Evolutionary conservation across 2,329 filamentous ascomycete species (phyloP), one percentile per base, ranked within the genome.

Genomic region (Didymella pomorum): DNA sequence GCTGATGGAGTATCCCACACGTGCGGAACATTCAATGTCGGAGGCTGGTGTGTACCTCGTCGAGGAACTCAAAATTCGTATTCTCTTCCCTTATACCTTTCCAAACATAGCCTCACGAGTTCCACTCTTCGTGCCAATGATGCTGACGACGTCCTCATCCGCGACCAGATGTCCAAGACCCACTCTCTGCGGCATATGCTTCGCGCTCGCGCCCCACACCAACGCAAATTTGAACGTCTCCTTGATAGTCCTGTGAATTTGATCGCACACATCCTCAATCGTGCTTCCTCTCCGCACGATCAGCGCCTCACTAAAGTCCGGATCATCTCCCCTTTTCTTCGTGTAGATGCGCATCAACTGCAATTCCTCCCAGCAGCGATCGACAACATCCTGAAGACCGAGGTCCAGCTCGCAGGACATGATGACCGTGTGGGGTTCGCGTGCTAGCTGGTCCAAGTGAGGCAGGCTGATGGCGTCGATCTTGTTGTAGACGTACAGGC

Each of bases 401-500:
- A 99, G 85, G 74, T 98, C 93, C 10, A 97, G 85, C 81, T 99
- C 96, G 78, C 96, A 99, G 73, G 88, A 92, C 95, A 99, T 99
- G 74, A 99, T 94, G 25, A 90, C 92, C 0, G 96, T 98, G 77
- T 98, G 84, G 3, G 93, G 92, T 79, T 99, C 96, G 60, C 93
- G 89, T 5, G 96, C 95, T 21, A 99, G 84, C 75, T 90, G 88
- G 82, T 99, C 91, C 46, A 99, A 86, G 79, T 96, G 96, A 75
- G 97, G 93, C 65, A 99, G 86, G 41, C 90, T 94, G 60, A 99
- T 91, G 76, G 87, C 89, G 81, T 99, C 95, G 80, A 99, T 96
- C 81, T 99, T 99, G 89, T 99, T 99, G 87, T 99, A 99, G 29
- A 98, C 94, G 80, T 99, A 99, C 29, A 99, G 84, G 56, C 87